A percentile compares a stretch with the other conserved stretches of the same genome.
phyloP scores from a whole-genome alignment of 1,284 basidiomycete genomes.

The Gomphus sp. region DNA sequence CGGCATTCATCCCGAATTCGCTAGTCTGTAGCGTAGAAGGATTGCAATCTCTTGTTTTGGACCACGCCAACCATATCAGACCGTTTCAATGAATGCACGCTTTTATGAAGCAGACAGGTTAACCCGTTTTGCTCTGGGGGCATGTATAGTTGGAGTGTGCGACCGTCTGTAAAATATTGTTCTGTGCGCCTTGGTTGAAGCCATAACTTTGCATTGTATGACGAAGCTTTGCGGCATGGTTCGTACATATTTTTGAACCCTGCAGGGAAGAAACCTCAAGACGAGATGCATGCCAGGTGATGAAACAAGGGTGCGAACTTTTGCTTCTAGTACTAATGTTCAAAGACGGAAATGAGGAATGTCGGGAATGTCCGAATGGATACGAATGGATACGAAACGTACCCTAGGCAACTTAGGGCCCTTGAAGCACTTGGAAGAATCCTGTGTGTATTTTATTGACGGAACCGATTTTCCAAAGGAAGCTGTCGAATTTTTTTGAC shows the following conservation, averaged over 20 bases:
- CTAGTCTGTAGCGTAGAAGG: background rate
- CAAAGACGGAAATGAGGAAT: background rate
- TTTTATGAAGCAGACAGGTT: too few relatives aligned
- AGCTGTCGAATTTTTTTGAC: slow-evolving; percentile 30
- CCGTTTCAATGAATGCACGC: too few relatives aligned
- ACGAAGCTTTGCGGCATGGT: slow-evolving; percentile 5
- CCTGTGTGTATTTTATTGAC: slow-evolving; percentile 19
- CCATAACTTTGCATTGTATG: slow-evolving; percentile 50
- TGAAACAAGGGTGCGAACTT: background rate
- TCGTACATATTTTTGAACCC: slow-evolving; percentile 9
- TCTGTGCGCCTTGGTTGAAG: slow-evolving; percentile 50
- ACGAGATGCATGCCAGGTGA: background rate
- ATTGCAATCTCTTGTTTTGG: background rate
- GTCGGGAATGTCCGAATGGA: background rate
- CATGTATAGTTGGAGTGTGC: slow-evolving; percentile 10
- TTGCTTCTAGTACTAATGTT: slow-evolving; percentile 6
- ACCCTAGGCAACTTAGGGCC: slow-evolving; percentile 18
- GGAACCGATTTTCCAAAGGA: slow-evolving; percentile 38
- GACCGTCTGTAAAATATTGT: slow-evolving; percentile 44
- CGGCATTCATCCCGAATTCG: background rate
- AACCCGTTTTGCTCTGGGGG: slow-evolving; percentile 7
- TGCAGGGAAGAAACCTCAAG: background rate
- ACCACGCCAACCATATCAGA: background rate
- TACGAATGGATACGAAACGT: slow-evolving; percentile 7
- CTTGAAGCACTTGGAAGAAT: slow-evolving; percentile 19